phyloP scores from a whole-genome alignment of 1,284 basidiomycete genomes.

The Malassezia pachydermatis region DNA sequence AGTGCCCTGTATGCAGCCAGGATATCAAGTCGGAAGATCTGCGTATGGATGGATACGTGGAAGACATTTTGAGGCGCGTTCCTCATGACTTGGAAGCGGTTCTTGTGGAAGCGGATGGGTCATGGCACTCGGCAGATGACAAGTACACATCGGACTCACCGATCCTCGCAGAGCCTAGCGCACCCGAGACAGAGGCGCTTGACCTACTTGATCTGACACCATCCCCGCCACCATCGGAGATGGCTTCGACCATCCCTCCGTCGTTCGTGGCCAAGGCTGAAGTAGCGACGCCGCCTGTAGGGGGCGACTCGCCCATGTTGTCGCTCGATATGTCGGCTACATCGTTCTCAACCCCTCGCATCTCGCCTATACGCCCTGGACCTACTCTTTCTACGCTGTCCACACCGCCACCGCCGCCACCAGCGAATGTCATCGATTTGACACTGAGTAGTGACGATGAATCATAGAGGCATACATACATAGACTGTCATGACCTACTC shows the following conservation, averaged over 20 bases:
- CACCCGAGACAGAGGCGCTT: not conserved
- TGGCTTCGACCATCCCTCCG: not conserved
- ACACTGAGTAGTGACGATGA: constrained; percentile 19
- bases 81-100: constrained; percentile 78
- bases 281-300: constrained; percentile 1
- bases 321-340: too few species aligned
- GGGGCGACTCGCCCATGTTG: too few species aligned
- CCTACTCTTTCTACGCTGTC: not conserved
- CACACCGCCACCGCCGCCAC: too few species aligned
- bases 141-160: constrained; percentile 52
- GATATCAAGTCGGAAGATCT: constrained; percentile 68
- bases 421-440: constrained; percentile 20
- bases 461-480: not conserved
- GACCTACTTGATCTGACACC: not conserved
- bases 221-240: not conserved
- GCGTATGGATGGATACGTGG: constrained; percentile 74
- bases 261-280: not conserved
- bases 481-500: not conserved
- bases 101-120: constrained; percentile 79
- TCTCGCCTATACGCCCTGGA: too few species aligned
- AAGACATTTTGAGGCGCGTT: constrained; percentile 65
- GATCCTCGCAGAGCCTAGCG: not conserved
- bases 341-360: too few species aligned
- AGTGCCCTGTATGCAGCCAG: constrained; percentile 88
- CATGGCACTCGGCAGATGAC: constrained; percentile 86